Percentiles rank a stretch among this genome's conserved stretches.
These are phyloP conservation scores for Monilinia fructigena DNA, from an alignment of 2,329 filamentous ascomycete species.

Conservation along the genomic window DNA sequence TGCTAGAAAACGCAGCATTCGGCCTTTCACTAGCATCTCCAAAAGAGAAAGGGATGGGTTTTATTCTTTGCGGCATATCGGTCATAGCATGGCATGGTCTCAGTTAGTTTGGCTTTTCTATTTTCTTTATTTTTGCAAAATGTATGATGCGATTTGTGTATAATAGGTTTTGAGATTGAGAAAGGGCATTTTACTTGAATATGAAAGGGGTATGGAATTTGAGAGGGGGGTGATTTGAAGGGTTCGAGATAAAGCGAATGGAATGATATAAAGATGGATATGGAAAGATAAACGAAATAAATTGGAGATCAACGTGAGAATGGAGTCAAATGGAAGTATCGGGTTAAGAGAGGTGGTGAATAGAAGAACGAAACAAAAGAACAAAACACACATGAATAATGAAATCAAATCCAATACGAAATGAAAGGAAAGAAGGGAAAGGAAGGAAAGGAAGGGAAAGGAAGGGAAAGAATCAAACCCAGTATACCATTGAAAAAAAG, in stretches of 20 bases:
- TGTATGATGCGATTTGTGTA: conserved; percentile 35
- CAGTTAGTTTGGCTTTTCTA: neutral
- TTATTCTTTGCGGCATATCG: conserved; percentile 39
- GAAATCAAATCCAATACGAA: neutral
- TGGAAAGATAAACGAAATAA: neutral
- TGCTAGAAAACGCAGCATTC: conserved; percentile 81
- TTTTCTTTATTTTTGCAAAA: neutral
- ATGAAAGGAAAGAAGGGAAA: neutral
- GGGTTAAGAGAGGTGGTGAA: neutral
- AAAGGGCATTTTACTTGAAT: conserved; percentile 12
- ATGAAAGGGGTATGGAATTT: no score
- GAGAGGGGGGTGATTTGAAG: neutral
- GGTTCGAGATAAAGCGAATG: neutral
- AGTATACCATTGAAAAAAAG: no score
- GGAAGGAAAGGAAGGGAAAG: no score
- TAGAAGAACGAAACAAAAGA: neutral
- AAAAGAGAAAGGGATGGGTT: conserved; percentile 61
- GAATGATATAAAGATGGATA: neutral
- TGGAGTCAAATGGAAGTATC: neutral
- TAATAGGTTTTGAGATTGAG: conserved; percentile 35
- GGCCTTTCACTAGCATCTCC: conserved; percentile 68
- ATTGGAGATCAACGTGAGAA: neutral
- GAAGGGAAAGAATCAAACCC: no score
- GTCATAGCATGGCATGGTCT: conserved; percentile 44
- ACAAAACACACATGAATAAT: neutral